These are phyloP conservation scores for Colletotrichum simmondsii DNA, from an alignment of 2,329 filamentous ascomycete species.

Conservation along the genomic window DNA sequence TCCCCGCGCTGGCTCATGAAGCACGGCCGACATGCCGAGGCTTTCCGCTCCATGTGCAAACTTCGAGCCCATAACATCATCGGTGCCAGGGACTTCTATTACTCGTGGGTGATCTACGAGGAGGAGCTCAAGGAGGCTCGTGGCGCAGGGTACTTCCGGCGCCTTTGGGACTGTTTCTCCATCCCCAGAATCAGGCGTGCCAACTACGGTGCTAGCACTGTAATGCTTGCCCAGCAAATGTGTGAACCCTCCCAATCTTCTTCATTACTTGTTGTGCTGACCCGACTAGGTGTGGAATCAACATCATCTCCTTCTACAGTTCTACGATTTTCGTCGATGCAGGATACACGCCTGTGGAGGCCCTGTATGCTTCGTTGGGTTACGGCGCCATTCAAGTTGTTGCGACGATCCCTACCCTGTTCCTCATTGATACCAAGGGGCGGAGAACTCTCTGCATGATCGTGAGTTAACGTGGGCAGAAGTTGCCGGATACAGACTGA, in stretches of 20 bases:
- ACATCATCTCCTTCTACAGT: no score
- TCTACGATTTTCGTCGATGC: conserved; percentile 58
- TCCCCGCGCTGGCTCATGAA: conserved; percentile 64
- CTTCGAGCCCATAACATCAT: no score
- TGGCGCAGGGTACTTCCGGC: conserved; percentile 43
- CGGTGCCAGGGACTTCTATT: conserved; percentile 52
- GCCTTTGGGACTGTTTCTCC: conserved; percentile 69
- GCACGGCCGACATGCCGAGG: conserved; percentile 66
- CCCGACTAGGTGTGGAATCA: no score
- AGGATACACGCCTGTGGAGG: conserved; percentile 63
- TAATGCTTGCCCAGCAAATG: no score
- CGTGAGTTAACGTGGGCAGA: no score
- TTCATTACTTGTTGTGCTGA: no score
- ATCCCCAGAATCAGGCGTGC: conserved; percentile 55
- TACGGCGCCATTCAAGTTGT: conserved; percentile 59
- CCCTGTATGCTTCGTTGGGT: conserved; percentile 60
- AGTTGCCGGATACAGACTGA: no score
- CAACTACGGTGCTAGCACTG: no score
- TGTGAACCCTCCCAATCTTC: no score
- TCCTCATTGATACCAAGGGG: no score
- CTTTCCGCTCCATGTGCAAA: conserved; percentile 37
- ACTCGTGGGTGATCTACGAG: conserved; percentile 47
- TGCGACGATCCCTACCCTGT: neutral
- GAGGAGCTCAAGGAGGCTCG: conserved; percentile 43
- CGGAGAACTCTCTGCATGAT: no score